Evolutionary conservation across 345 rosid genomes (phyloP).

Genomic region (Citrus cavaleriei): DNA sequence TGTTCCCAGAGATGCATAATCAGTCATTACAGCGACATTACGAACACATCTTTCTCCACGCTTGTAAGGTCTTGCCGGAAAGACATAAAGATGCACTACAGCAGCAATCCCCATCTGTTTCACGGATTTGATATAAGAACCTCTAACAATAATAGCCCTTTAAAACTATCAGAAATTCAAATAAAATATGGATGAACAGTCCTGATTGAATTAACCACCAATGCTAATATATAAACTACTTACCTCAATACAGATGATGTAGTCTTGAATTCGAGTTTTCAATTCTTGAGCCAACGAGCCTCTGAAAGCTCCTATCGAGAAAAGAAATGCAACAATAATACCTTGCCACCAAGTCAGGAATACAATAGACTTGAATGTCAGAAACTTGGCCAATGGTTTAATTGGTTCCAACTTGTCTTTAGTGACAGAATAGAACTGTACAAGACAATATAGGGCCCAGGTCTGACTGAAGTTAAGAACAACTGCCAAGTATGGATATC

Average conservation of each 20-base stretch:
- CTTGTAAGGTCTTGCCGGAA: slow-evolving; percentile 90
- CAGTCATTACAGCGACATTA: slow-evolving; percentile 88
- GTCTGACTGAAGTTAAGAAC: slow-evolving; percentile 96
- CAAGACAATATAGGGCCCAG: slow-evolving; percentile 97
- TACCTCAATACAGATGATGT: slow-evolving; percentile 94
- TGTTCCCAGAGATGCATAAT: slow-evolving; percentile 85
- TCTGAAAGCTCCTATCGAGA: slow-evolving; percentile 77
- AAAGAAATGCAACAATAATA: slow-evolving; percentile 84
- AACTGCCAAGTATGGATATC: slow-evolving; percentile 95
- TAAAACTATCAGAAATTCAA: slow-evolving; percentile 1
- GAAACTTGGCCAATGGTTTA: slow-evolving; percentile 91
- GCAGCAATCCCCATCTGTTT: slow-evolving; percentile 97
- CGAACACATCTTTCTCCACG: slow-evolving; percentile 99
- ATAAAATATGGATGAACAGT: not conserved
- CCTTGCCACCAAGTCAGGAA: slow-evolving; percentile 99
- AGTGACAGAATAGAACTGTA: slow-evolving; percentile 83
- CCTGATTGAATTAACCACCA: not conserved
- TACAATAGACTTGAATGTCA: slow-evolving; percentile 92
- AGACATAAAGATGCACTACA: slow-evolving; percentile 86
- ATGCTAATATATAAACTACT: not conserved
- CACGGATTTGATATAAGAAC: slow-evolving; percentile 16
- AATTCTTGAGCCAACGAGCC: slow-evolving; percentile 88
- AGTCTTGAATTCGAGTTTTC: slow-evolving; percentile 89
- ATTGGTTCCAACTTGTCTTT: slow-evolving; percentile 89
- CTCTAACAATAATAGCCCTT: not conserved